Evolutionary conservation across 805 yeast species (phyloP).

Genomic region (Hanseniaspora guilliermondii): DNA sequence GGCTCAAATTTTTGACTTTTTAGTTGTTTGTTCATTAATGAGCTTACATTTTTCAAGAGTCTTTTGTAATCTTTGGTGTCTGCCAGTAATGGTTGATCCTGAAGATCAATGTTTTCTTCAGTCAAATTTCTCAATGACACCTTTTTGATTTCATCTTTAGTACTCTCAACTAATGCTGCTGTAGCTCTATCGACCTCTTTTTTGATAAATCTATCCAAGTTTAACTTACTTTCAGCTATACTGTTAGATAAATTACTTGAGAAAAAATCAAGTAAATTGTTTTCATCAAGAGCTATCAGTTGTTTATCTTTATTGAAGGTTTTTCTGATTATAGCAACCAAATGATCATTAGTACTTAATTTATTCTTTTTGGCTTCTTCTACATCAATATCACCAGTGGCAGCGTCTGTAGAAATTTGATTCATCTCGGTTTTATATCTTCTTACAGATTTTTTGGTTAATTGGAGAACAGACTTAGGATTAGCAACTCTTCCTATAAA

Average conservation of each 20-base stretch:
- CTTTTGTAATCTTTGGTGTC: conserved; percentile 6
- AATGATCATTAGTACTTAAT: conserved; percentile 6
- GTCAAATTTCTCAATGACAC: background rate
- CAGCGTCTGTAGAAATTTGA: background rate
- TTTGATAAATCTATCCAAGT: conserved; percentile 53
- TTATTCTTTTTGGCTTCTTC: conserved; percentile 8
- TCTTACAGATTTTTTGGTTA: conserved; percentile 38
- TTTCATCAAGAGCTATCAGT: conserved; percentile 5
- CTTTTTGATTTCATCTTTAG: conserved; percentile 8
- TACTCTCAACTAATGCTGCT: conserved; percentile 1
- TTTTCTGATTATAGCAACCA: conserved; percentile 1
- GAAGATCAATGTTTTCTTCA: background rate
- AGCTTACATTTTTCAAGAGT: background rate
- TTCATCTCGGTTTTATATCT: conserved; percentile 14
- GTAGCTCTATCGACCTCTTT: conserved; percentile 57
- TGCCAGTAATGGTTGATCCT: conserved; percentile 1
- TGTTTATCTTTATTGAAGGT: background rate
- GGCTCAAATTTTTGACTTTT: background rate
- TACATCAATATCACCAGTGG: conserved; percentile 9
- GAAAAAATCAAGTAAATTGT: conserved; percentile 2
- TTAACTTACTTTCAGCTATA: conserved; percentile 8
- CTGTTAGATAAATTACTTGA: conserved; percentile 4
- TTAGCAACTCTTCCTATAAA: conserved; percentile 89
- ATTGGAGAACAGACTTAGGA: conserved; percentile 69
- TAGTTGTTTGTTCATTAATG: conserved; percentile 1